Evolutionary conservation across 805 yeast species (phyloP).

Genomic region (Candida mattraensis): DNA sequence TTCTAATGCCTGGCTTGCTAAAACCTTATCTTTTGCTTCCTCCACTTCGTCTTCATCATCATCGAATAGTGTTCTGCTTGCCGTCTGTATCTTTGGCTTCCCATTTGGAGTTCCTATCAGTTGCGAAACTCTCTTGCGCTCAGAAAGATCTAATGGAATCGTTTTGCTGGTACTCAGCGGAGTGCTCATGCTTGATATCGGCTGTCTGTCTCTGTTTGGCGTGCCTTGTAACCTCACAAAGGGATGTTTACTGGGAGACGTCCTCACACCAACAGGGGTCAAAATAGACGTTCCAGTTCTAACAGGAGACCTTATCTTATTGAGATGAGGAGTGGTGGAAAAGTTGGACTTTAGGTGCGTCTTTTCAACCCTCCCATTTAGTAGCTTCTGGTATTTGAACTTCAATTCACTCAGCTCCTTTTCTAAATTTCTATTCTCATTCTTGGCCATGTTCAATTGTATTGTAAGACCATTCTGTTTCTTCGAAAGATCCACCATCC

Average conservation of each 20-base stretch:
- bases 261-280: neutral
- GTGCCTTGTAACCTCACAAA: conserved; percentile 3
- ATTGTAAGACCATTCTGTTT: conserved; percentile 16
- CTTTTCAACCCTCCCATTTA: conserved; percentile 4
- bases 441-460: conserved; percentile 14
- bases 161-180: conserved; percentile 8
- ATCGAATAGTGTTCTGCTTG: conserved; percentile 9
- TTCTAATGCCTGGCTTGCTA: neutral
- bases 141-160: conserved; percentile 7
- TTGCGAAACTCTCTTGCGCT: conserved; percentile 4
- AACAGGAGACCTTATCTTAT: conserved; percentile 6
- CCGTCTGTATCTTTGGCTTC: neutral
- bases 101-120: neutral
- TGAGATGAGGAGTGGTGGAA: conserved; percentile 25
- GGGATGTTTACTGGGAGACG: conserved; percentile 3
- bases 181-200: conserved; percentile 6
- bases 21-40: conserved; percentile 5
- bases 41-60: conserved; percentile 13
- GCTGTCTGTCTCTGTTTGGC: conserved; percentile 1
- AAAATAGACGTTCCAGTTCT: neutral
- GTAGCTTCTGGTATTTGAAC: conserved; percentile 5
- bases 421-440: conserved; percentile 15
- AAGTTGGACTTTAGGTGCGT: conserved; percentile 12
- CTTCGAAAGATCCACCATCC: conserved; percentile 7
- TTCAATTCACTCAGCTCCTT: conserved; percentile 12